These are phyloP conservation scores for Ambrosia trifida DNA, from an alignment of 129 eudicot species.

Conservation along the genomic window DNA sequence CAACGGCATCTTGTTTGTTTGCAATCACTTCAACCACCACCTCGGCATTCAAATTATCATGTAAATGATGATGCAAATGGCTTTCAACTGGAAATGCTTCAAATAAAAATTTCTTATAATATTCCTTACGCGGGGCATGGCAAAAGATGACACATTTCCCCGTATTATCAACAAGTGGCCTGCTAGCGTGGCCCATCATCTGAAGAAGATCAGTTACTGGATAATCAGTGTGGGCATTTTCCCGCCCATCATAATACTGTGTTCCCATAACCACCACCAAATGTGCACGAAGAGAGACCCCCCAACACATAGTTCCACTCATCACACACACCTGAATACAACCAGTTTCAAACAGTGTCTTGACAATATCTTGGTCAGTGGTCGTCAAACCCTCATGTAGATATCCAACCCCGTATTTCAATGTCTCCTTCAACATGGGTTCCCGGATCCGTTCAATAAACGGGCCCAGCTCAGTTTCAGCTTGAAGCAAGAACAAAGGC, in stretches of 20 bases:
- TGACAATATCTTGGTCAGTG: constrained; percentile 84
- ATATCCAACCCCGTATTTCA: constrained; percentile 84
- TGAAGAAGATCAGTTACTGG: constrained; percentile 90
- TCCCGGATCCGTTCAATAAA: constrained; percentile 58
- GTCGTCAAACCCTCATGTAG: constrained; percentile 75
- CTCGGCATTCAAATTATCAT: constrained; percentile 88
- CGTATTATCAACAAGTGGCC: constrained; percentile 81
- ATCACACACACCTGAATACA: constrained; percentile 89
- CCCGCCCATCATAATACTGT: constrained; percentile 87
- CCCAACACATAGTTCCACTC: constrained; percentile 96
- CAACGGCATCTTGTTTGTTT: constrained; percentile 94
- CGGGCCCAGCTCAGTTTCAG: constrained; percentile 58
- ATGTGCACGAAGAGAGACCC: constrained; percentile 77
- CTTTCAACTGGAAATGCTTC: constrained; percentile 98
- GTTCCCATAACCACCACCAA: constrained; percentile 97
- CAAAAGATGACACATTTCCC: constrained; percentile 91
- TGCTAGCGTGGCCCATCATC: constrained; percentile 97
- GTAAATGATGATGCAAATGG: constrained; percentile 81
- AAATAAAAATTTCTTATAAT: constrained; percentile 76
- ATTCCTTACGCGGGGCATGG: constrained; percentile 93
- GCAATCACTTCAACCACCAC: constrained; percentile 78
- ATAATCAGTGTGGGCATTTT: constrained; percentile 90
- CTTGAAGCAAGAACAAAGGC: constrained; percentile 59
- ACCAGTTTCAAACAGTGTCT: constrained; percentile 78
- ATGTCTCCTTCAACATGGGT: constrained; percentile 74